phyloP scores from a whole-genome alignment of 495 filamentous ascomycete species.

The Entonaema liquescens region DNA sequence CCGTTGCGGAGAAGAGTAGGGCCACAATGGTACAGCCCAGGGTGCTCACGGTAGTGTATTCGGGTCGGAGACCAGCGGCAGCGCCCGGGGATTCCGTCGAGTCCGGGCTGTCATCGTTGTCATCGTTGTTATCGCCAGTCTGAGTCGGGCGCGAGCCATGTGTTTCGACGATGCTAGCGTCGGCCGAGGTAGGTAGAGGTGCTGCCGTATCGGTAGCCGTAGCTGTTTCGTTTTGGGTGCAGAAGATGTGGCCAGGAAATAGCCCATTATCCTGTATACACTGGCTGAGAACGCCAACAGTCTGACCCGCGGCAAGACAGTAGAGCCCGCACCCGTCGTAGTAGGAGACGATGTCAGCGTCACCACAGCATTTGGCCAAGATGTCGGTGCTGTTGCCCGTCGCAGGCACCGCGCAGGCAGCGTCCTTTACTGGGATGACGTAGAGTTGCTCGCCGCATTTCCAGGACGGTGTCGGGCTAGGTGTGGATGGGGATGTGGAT shows the following conservation, averaged over 20 bases:
- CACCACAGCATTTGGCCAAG: slow-evolving; percentile 57
- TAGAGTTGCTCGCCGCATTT: slow-evolving; percentile 48
- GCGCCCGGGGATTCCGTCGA: slow-evolving; percentile 20
- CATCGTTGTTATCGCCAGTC: neutral
- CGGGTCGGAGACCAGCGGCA: slow-evolving; percentile 29
- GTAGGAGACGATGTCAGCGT: slow-evolving; percentile 54
- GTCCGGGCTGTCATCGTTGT: neutral
- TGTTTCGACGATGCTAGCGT: slow-evolving; percentile 39
- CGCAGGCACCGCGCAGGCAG: slow-evolving; percentile 53
- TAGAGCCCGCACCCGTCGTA: slow-evolving; percentile 59
- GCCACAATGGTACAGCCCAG: slow-evolving; percentile 38
- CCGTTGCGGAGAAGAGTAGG: slow-evolving; percentile 39
- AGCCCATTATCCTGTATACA: slow-evolving; percentile 52
- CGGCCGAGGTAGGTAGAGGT: slow-evolving; percentile 40
- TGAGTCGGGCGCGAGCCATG: slow-evolving; percentile 5
- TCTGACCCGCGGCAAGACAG: slow-evolving; percentile 60
- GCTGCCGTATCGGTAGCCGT: slow-evolving; percentile 53
- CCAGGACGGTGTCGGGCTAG: slow-evolving; percentile 37
- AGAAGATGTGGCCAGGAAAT: slow-evolving; percentile 50
- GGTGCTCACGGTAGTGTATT: slow-evolving; percentile 25
- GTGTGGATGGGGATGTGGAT: slow-evolving; percentile 44
- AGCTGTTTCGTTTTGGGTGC: slow-evolving; percentile 47
- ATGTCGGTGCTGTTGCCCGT: slow-evolving; percentile 52
- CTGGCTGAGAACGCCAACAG: slow-evolving; percentile 44
- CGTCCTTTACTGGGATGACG: slow-evolving; percentile 54